Conservation (phyloP, 768 basidiomycete genomes). For the Tulasnella sp. region DNA sequence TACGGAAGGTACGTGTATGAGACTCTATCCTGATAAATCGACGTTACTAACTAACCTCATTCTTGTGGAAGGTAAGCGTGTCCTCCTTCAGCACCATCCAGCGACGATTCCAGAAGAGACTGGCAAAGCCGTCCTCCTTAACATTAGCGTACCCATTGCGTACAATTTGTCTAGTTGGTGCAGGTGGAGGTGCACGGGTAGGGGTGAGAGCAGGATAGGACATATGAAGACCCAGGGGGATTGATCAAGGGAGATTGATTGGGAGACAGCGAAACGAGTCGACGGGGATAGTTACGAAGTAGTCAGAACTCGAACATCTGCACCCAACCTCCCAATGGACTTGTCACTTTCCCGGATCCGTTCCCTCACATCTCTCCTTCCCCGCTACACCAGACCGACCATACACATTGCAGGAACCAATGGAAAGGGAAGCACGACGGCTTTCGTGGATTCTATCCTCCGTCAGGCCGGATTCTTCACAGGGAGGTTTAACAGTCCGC, state of each 20-base stretch:
- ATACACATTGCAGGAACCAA: conserved; percentile 93
- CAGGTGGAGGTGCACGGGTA: conserved; percentile 68
- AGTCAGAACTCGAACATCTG: background rate
- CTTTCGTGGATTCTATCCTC: conserved; percentile 71
- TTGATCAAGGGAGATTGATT: background rate
- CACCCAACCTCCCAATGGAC: conserved; percentile 29
- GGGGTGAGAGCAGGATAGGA: conserved; percentile 50
- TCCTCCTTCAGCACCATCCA: conserved; percentile 82
- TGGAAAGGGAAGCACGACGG: conserved; percentile 91
- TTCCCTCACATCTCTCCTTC: conserved; percentile 47
- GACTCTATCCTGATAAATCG: background rate
- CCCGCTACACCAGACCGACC: conserved; percentile 65
- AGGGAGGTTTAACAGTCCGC: conserved; percentile 89
- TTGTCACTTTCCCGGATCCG: conserved; percentile 55
- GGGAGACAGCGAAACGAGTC: background rate
- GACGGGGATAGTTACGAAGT: background rate
- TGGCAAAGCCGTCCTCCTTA: conserved; percentile 91
- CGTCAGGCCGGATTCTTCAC: conserved; percentile 45
- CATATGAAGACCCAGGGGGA: background rate
- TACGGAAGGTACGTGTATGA: background rate
- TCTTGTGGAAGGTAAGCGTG: conserved; percentile 76
- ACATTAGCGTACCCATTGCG: conserved; percentile 69
- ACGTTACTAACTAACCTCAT: conserved; percentile 49
- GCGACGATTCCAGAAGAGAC: conserved; percentile 85
- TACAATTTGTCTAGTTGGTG: conserved; percentile 45